Evolutionary conservation across 1,284 basidiomycete species (phyloP).

Genomic region (Ganoderma meredithae): DNA sequence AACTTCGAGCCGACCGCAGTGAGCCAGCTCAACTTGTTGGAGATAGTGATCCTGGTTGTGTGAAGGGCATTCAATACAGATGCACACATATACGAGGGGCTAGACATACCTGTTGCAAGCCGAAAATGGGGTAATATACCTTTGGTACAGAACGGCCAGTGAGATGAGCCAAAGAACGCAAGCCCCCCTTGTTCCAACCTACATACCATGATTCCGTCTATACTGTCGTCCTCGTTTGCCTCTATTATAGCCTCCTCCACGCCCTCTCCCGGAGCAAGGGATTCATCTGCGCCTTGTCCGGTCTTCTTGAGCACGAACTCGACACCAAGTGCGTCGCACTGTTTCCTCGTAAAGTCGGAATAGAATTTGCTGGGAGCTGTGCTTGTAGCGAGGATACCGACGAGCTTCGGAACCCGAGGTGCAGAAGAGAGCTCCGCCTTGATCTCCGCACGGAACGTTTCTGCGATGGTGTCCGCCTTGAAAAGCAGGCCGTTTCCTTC

Average conservation of each 20-base stretch:
- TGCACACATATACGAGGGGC: not conserved
- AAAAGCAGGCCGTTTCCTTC: conserved; percentile 75
- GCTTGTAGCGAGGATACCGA: conserved; percentile 92
- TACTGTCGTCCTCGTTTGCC: conserved; percentile 85
- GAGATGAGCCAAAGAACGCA: not conserved
- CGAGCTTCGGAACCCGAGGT: conserved; percentile 72
- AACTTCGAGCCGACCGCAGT: conserved; percentile 6
- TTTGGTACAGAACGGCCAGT: conserved; percentile 37
- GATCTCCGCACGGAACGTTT: conserved; percentile 74
- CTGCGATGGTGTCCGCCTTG: conserved; percentile 77
- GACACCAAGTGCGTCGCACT: conserved; percentile 90
- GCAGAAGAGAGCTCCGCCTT: conserved; percentile 52
- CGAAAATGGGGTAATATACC: conserved; percentile 96
- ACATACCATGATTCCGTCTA: conserved; percentile 98
- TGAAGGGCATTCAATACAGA: conserved; percentile 22
- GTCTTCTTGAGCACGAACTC: conserved; percentile 83
- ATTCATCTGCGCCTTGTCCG: conserved; percentile 66
- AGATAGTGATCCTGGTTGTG: conserved; percentile 88
- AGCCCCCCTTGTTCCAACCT: too few species aligned
- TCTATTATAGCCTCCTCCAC: conserved; percentile 96
- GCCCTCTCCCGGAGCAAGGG: conserved; percentile 66
- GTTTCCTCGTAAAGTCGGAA: conserved; percentile 92
- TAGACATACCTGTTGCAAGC: conserved; percentile 75
- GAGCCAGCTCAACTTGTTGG: conserved; percentile 70
- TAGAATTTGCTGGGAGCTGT: conserved; percentile 90